These are phyloP conservation scores for Saccharomycodes ludwigii DNA, from an alignment of 805 yeast species.

Conservation along the genomic window DNA sequence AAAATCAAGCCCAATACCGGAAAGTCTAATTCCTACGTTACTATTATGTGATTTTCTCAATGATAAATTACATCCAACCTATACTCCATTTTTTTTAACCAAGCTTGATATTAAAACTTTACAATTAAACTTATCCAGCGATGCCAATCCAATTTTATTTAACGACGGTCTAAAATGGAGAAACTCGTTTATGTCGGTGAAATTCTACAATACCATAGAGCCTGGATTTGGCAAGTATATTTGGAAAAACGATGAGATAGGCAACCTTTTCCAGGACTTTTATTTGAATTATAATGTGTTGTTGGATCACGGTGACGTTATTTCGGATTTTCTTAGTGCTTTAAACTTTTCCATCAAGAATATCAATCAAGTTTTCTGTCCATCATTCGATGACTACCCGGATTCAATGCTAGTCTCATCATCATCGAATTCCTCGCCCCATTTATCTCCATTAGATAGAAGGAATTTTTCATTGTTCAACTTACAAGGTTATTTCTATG, in stretches of 20 bases:
- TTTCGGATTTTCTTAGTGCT: slow-evolving; percentile 21
- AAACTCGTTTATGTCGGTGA: slow-evolving; percentile 20
- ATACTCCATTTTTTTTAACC: slow-evolving; percentile 17
- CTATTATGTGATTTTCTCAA: slow-evolving; percentile 23
- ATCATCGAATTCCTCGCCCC: too few species aligned
- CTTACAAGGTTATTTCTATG: slow-evolving; percentile 20
- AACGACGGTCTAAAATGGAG: slow-evolving; percentile 16
- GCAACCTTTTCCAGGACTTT: too few species aligned
- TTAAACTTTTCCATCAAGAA: slow-evolving; percentile 23
- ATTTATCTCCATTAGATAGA: slow-evolving; percentile 13
- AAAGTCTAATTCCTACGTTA: slow-evolving; percentile 16
- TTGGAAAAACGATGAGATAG: slow-evolving; percentile 15
- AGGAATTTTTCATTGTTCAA: slow-evolving; percentile 17
- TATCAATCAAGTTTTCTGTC: too few species aligned
- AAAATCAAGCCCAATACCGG: slow-evolving; percentile 23
- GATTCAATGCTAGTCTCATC: too few species aligned
- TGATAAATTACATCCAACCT: too few species aligned
- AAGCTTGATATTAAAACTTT: slow-evolving; percentile 19
- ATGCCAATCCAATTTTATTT: slow-evolving; percentile 7
- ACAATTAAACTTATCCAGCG: slow-evolving; percentile 13
- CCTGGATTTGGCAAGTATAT: slow-evolving; percentile 14
- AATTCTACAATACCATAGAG: slow-evolving; percentile 15
- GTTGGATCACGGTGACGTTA: too few species aligned
- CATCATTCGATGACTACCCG: too few species aligned
- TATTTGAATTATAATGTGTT: slow-evolving; percentile 16